Evolutionary conservation across 2,329 filamentous ascomycete genomes (phyloP), one percentile per base, ranked within the genome.

Genomic region (Hypoxylon sp.): DNA sequence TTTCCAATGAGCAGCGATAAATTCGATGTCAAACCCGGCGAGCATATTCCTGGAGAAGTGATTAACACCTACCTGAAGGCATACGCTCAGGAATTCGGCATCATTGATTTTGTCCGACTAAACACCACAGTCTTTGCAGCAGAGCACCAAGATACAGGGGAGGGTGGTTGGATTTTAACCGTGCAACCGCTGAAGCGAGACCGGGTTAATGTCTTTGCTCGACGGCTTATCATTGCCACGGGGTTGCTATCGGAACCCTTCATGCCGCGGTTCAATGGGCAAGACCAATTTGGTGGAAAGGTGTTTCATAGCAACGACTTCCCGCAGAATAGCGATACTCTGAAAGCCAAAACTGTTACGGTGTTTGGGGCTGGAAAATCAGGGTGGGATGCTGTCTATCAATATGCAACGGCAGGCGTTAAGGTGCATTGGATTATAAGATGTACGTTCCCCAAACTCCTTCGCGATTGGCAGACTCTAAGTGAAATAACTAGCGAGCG

Each of bases 1-100:
- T 93, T 92, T 65, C 90, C 91, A 17, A 91, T 94, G 88, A 82
- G 85, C 63, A 78, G 80, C 6, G 83, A 84, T 19, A 86, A 65
- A 69, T 83, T 83, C 63, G 80, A 77, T 23, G 82, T 86, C 41
- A 80, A 77, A 49, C 57, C 67, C 5, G 86, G 85, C 14, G 76
- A 89, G 56, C 88, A 91, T 75, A 86, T 92, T 52, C 85, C 88
- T 0, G 89, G 87, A 0, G 68, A 79, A 0, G 83, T 85, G 0
- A 76, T 90, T 57, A 83, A 89, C 71, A 73, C 79, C 1, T 92
- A 92, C 75, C 77, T 91, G 6, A 80, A 81, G 32, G 81, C 85
- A 2, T 91, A 86, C 69, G 84, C 85, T 1, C 78, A 85, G 64
- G 78, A 85, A 21, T 88, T 86, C 67, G 83, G 80, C 5, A 77